Base-by-base conservation (phyloP, 176 grass and related monocot species). In the Saccharum officinarum region DNA sequence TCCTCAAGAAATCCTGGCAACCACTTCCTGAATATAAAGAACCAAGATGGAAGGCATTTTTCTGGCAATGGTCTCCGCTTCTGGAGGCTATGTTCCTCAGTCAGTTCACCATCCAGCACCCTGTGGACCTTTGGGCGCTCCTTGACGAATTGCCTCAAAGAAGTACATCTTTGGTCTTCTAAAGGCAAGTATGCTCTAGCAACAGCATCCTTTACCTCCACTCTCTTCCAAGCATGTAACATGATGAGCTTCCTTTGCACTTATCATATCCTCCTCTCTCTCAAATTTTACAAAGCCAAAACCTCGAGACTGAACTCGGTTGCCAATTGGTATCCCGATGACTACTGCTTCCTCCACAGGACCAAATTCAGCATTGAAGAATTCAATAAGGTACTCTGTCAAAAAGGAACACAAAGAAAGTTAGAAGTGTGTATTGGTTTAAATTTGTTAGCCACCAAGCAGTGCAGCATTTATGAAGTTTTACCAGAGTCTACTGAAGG, bases 271-370 rank as follows among this genome's bases (percentile, higher is more conserved):
- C 57, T 87, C 49, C 39, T 92, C 84, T 46, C 78, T 76, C 71
- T 79, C 66, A 67, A 92, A 92, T 63, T 86, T 92, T 77, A 92
- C 91, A 81, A 92, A 92, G 37, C 87, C 91, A 82, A 92, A 92
- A 47, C 91, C 91, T 68, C 87, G 80, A 64, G 91, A 92, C 70
- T 87, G 91, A 39, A 82, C 11, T 59, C 67, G 57, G 31, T 90
- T 40, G 8, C 88, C 87, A 41, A 80, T 67, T 37, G 80, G 86
- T 52, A 86, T 44, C 5, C 10, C 73, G 30, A 92, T 90, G 81
- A 92, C 87, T 39, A 87, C 85, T 78, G 91, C 91, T 81, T 92
- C 91, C 71, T 90, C 87, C 67, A 92, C 91, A 73, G 91, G 85
- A 60, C 91, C 87, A 62, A 92, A 92, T 62, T 92, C 84, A 57